Evolutionary conservation across 306 rosid species (phyloP), one percentile per base, ranked within the genome.

Genomic region (Pyrus betulifolia): DNA sequence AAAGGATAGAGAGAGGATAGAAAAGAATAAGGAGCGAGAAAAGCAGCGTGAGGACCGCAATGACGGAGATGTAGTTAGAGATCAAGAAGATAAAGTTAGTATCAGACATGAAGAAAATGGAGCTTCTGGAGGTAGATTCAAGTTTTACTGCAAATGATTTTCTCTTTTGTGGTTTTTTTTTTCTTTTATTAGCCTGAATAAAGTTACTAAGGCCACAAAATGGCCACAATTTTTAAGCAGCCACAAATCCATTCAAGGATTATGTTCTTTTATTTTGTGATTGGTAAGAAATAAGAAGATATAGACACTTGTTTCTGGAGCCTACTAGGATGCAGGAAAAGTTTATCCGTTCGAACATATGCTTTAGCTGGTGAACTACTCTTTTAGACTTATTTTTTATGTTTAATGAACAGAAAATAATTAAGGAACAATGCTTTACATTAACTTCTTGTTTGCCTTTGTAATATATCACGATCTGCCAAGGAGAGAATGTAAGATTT

Each of bases 21-120:
- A 89, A 74, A 89, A 82, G 85, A 89, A 84, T 54, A 91, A 81
- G 82, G 92, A 85, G 42, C 85, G 78, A 61, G 90, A 89, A 68
- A 87, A 81, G 62, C 90, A 71, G 67, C 90, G 44, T 6, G 84
- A 77, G 67, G 87, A 76, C 71, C 77, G 21, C n/a, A 70, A 70
- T 5, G 81, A 80, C 27, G 81, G 70, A 73, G 84, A 81, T 60
- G 75, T 75, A 78, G 80, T 71, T 76, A 71, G 51, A 38, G 86
- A 76, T 74, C 87, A 74, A 58, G 89, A 81, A 74, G 89, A 85
- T n/a, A 85, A 84, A 54, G 71, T 66, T 46, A 74, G 67, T 79
- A 64, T 60, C 69, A 83, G 74, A 69, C 83, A 70, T 14, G 87
- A 86, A 67, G 86, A 77, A 30, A 81, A 81, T 79, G 85, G 85